Conservation (phyloP, 352 stramenopile species). For the Phytopythium delawarense region DNA sequence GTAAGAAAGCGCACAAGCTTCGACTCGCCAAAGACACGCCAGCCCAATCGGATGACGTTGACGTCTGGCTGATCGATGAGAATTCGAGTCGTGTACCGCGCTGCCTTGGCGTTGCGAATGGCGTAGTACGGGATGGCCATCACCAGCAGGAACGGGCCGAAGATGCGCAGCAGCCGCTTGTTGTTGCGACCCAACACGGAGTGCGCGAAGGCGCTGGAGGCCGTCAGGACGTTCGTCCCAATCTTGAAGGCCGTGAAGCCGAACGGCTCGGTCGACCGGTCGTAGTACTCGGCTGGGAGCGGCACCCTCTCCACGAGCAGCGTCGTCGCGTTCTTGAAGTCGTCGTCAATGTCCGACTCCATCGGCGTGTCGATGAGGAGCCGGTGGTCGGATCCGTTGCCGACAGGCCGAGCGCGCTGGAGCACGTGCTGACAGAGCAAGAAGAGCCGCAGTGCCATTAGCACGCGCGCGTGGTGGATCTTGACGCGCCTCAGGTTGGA, state of each 20-base stretch:
- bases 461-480: constrained; percentile 75
- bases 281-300: constrained; percentile 79
- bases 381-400: constrained; percentile 66
- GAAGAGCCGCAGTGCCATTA: constrained; percentile 83
- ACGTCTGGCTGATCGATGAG: constrained; percentile 80
- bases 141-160: constrained; percentile 55
- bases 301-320: constrained; percentile 78
- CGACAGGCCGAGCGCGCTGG: constrained; percentile 65
- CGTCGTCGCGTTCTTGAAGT: constrained; percentile 81
- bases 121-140: constrained; percentile 82
- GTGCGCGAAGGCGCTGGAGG: constrained; percentile 75
- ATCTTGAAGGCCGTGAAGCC: constrained; percentile 84
- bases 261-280: constrained; percentile 73
- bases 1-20: constrained; percentile 63
- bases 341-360: constrained; percentile 84
- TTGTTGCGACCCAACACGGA: constrained; percentile 61
- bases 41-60: constrained; percentile 83
- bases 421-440: constrained; percentile 81
- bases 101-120: constrained; percentile 65
- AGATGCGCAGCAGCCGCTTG: constrained; percentile 54
- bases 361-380: constrained; percentile 82
- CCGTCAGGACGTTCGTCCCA: constrained; percentile 70
- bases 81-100: constrained; percentile 69
- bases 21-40: constrained; percentile 82
- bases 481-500: constrained; percentile 84